Base-by-base conservation (phyloP, 768 basidiomycete genomes). In the Daedalea quercina region DNA sequence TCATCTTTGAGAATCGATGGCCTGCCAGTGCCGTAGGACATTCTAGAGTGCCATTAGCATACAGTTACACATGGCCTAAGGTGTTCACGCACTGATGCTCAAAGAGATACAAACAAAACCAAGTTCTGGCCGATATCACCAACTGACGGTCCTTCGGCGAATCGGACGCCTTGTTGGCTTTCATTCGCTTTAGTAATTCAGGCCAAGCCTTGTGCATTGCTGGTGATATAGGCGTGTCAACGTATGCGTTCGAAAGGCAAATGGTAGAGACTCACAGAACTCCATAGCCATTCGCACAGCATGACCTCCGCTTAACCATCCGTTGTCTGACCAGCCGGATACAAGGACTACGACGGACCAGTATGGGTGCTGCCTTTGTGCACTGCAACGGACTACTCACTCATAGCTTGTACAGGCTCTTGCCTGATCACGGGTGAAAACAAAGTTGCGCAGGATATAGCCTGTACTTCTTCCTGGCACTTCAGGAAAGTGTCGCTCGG, bases 271-370 rank as follows among this genome's bases (percentile, higher is more conserved):
- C 83, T 66, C 64, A 90, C 90, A 92, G 49, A 94, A 74, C 64
- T 97, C 94, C 76, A 96, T 84, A 37, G 91, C 94, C 90, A 97
- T 94, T 47, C 94, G 80, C 9, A 96, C 92, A n/a, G 94, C 94
- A 69, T 96, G 94, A 9, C 90, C 93, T 9, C 91, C 90, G 59
- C 87, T 92, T 33, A 96, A 67, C 93, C 93, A 94, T n/a, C 91
- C 91, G 61, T 91, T 91, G 59, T 94, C 91, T 17, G 90, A 93
- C 87, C 92, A 97, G 4, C 93, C 92, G 33, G 94, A 88, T 19
- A 95, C 84, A 47, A 96, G 76, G 53, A 94, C 90, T 94, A 51
- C 13, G 3, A n/a, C 28, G 28, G 42, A 34, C 15, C 47, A 47
- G 20, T 50, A 54, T 47, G 41, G 51, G 34, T 54, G 15, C n/a